phyloP scores from a whole-genome alignment of 164 flowering plant species.

The Kalanchoe fedtschenkoi region DNA sequence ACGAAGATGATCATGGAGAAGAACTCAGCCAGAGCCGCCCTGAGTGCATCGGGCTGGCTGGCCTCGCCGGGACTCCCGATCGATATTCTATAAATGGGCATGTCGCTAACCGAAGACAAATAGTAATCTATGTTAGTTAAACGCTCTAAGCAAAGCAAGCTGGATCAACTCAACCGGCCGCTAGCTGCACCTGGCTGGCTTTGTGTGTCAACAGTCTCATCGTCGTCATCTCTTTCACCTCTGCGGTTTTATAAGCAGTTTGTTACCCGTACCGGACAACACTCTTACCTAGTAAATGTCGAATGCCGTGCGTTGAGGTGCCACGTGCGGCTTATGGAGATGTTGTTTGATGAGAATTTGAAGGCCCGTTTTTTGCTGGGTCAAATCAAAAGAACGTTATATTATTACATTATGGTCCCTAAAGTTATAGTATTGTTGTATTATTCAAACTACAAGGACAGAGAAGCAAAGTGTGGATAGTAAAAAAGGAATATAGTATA shows the following conservation, averaged over 20 bases:
- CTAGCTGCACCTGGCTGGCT: too few relatives aligned
- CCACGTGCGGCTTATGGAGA: background rate
- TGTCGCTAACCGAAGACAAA: slow-evolving; percentile 10
- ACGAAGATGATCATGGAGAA: slow-evolving; percentile 49
- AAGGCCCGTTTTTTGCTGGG: background rate
- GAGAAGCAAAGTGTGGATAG: too few relatives aligned
- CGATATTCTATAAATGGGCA: slow-evolving; percentile 26
- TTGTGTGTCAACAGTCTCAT: too few relatives aligned
- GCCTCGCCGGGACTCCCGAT: slow-evolving; percentile 38
- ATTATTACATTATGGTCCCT: too few relatives aligned
- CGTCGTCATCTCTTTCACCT: too few relatives aligned
- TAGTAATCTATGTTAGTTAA: background rate
- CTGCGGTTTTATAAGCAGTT: too few relatives aligned
- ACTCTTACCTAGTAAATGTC: background rate
- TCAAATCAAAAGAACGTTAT: background rate
- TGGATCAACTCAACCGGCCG: background rate
- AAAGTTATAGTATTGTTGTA: too few relatives aligned
- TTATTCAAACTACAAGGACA: too few relatives aligned
- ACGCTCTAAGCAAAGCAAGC: too few relatives aligned
- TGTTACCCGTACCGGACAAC: background rate
- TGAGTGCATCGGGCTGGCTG: slow-evolving; percentile 35
- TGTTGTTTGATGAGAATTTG: background rate
- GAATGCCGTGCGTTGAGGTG: background rate
- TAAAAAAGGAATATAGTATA: too few relatives aligned
- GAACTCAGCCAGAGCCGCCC: slow-evolving; percentile 42